Conservation (phyloP, 1,139 yeast genomes). For the Entelexis paramagnoliae region DNA sequence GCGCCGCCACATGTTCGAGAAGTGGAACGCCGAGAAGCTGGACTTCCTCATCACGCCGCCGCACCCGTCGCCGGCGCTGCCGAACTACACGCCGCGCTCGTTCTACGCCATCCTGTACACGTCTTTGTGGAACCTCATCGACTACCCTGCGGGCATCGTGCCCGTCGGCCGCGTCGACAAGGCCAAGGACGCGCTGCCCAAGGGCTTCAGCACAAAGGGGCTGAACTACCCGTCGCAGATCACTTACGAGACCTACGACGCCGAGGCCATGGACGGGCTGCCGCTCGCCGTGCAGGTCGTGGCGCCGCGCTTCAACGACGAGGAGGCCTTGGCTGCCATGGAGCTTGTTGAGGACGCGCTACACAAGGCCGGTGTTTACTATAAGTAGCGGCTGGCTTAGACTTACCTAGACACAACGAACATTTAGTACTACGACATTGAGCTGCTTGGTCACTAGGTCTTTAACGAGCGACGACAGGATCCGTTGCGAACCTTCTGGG, state of each 20-base stretch:
- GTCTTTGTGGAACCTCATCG: slow-evolving; percentile 48
- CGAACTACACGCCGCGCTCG: slow-evolving; percentile 9
- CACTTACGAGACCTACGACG: slow-evolving; percentile 41
- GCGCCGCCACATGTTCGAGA: slow-evolving; percentile 29
- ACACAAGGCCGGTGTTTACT: slow-evolving; percentile 22
- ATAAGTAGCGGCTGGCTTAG: neutral
- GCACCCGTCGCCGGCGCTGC: slow-evolving; percentile 31
- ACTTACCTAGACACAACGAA: neutral
- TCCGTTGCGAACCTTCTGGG: no score
- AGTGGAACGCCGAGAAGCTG: slow-evolving; percentile 33
- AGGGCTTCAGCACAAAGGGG: slow-evolving; percentile 31
- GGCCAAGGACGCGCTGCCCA: slow-evolving; percentile 34
- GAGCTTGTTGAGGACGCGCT: slow-evolving; percentile 33
- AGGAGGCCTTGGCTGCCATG: slow-evolving; percentile 44
- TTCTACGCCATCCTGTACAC: slow-evolving; percentile 36
- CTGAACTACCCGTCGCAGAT: slow-evolving; percentile 31
- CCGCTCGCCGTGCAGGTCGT: slow-evolving; percentile 59
- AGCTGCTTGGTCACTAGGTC: neutral
- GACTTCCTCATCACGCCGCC: slow-evolving; percentile 36
- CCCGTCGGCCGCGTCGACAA: slow-evolving; percentile 43
- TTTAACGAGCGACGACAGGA: no score
- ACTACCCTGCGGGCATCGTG: slow-evolving; percentile 47
- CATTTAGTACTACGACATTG: neutral
- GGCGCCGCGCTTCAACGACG: slow-evolving; percentile 49
- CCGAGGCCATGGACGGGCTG: slow-evolving; percentile 48